Evolutionary conservation across 177 flowering plant species (phyloP).

Genomic region (Vitis hybrid): DNA sequence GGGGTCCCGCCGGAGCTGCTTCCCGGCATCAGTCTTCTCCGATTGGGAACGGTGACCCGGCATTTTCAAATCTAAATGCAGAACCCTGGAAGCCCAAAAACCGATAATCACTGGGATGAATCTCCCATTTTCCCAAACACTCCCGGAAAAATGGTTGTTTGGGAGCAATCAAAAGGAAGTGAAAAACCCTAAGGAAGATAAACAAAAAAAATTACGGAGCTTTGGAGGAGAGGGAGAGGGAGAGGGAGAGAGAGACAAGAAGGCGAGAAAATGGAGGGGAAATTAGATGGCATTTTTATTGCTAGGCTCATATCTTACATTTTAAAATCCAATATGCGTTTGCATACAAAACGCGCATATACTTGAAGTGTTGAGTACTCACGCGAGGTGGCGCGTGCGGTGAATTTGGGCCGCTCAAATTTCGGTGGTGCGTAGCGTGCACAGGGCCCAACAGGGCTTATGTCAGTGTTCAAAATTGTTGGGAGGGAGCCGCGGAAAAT

Average conservation of each 20-base stretch:
- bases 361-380: not conserved
- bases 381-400: not conserved
- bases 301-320: not conserved
- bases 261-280: constrained; percentile 36
- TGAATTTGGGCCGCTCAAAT: not conserved
- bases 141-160: not conserved
- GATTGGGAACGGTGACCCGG: constrained; percentile 53
- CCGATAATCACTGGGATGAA: too few relatives aligned
- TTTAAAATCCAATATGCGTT: not conserved
- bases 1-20: constrained; percentile 70
- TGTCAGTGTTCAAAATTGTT: not conserved
- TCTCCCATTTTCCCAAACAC: too few relatives aligned
- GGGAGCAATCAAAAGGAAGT: not conserved
- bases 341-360: not conserved
- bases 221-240: constrained; percentile 8
- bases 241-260: constrained; percentile 13
- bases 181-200: constrained; percentile 10
- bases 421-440: constrained; percentile 11
- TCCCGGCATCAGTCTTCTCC: constrained; percentile 44
- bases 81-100: constrained; percentile 32
- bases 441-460: not conserved
- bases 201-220: constrained; percentile 18
- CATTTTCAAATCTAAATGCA: constrained; percentile 33
- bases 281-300: constrained; percentile 22
- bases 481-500: too few relatives aligned